Conservation (phyloP, 306 rosid genomes). For the Psophocarpus tetragonolobus region DNA sequence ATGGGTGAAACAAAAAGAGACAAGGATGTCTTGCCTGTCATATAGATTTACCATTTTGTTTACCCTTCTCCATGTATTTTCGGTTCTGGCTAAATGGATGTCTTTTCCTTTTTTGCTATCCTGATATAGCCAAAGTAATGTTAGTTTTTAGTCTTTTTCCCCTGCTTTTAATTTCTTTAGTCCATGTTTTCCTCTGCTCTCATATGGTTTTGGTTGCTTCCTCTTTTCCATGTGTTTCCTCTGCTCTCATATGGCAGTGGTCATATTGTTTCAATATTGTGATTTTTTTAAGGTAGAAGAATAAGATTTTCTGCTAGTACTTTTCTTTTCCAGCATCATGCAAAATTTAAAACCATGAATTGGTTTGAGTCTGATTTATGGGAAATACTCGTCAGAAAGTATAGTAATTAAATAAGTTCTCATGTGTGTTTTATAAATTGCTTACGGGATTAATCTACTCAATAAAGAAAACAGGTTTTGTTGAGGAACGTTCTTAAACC, state of each 20-base stretch:
- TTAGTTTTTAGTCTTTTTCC: too few relatives aligned
- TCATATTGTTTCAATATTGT: conserved; percentile 20
- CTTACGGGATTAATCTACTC: not conserved
- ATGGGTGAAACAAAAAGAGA: conserved; percentile 30
- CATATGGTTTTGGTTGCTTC: conserved; percentile 25
- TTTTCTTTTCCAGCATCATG: not conserved
- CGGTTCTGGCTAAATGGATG: conserved; percentile 36
- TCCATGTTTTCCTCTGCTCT: conserved; percentile 9
- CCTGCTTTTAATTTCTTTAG: too few relatives aligned
- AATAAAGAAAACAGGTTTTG: not conserved
- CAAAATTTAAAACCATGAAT: not conserved
- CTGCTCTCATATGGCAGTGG: conserved; percentile 14
- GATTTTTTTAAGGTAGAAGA: conserved; percentile 29
- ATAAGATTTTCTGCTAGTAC: conserved; percentile 6
- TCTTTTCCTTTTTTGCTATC: conserved; percentile 42
- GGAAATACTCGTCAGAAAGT: not conserved
- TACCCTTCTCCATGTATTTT: conserved; percentile 36
- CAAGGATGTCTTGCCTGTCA: conserved; percentile 28
- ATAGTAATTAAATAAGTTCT: not conserved
- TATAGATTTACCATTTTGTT: conserved; percentile 39
- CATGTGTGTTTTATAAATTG: not conserved
- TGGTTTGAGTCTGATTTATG: not conserved
- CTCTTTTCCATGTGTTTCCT: conserved; percentile 19
- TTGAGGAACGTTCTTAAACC: not conserved
- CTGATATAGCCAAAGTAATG: conserved; percentile 38